A percentile compares a stretch with the other conserved stretches of the same genome.
These are phyloP conservation scores for Cyberlindnera amylophila DNA, from an alignment of 805 yeast genomes.

Conservation along the genomic window DNA sequence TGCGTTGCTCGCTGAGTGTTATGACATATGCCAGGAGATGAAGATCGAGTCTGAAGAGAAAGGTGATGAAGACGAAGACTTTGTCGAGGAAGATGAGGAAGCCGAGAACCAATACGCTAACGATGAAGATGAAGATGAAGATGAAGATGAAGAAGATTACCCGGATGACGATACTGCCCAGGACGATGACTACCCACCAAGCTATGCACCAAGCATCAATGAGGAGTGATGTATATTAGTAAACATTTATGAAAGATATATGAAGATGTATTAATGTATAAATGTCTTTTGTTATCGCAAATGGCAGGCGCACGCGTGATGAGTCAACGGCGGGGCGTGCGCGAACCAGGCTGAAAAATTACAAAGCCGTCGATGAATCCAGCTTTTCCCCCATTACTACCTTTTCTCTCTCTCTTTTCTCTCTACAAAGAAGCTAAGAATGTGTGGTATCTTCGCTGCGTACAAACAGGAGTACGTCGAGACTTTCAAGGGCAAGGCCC, in stretches of 20 bases:
- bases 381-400: no score
- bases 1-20: slow-evolving; percentile 89
- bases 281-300: no score
- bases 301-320: no score
- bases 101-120: slow-evolving; percentile 21
- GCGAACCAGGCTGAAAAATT: no score
- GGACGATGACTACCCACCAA: slow-evolving; percentile 28
- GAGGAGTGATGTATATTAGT: no score
- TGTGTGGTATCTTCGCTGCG: slow-evolving; percentile 99
- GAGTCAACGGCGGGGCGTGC: no score
- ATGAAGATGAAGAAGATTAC: slow-evolving; percentile 34
- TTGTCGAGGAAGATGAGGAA: slow-evolving; percentile 16
- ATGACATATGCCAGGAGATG: slow-evolving; percentile 87
- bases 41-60: slow-evolving; percentile 67
- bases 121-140: slow-evolving; percentile 31
- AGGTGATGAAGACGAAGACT: slow-evolving; percentile 28
- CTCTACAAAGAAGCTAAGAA: slow-evolving; percentile 27
- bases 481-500: slow-evolving; percentile 79
- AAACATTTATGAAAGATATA: no score
- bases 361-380: slow-evolving; percentile 2
- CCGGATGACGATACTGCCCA: slow-evolving; percentile 27
- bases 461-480: slow-evolving; percentile 77
- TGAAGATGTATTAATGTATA: no score
- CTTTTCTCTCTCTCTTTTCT: background rate
- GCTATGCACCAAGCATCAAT: slow-evolving; percentile 25